These are phyloP conservation scores for Angophora floribunda DNA, from an alignment of 345 rosid species.

Conservation along the genomic window DNA sequence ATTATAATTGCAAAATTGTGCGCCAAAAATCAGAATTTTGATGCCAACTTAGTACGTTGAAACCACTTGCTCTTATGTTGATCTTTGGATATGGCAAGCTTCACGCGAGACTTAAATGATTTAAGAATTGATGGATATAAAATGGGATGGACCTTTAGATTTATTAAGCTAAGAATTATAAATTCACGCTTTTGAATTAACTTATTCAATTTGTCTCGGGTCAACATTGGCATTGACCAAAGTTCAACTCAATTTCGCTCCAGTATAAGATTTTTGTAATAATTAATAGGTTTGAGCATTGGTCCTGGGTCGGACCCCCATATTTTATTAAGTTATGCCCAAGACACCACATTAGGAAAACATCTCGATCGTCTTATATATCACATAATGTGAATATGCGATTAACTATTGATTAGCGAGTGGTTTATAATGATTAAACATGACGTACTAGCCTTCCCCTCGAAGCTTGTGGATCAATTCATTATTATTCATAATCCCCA, in stretches of 20 bases:
- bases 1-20: no score
- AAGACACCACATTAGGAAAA: background rate
- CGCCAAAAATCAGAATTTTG: background rate
- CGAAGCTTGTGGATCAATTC: background rate
- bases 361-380: no score
- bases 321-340: background rate
- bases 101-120: no score
- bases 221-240: background rate
- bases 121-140: no score
- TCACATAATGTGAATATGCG: background rate
- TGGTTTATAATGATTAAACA: background rate
- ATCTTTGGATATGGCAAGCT: no score
- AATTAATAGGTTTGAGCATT: no score
- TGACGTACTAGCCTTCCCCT: background rate
- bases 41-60: background rate
- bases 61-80: no score
- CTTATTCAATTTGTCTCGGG: background rate
- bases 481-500: no score
- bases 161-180: no score
- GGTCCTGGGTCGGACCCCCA: no score
- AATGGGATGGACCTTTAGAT: no score
- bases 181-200: background rate
- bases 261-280: background rate
- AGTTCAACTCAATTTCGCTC: background rate
- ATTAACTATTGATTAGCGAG: background rate